Percentiles rank a stretch among this genome's conserved stretches.
These are phyloP conservation scores for Pterulicium gracile DNA, from an alignment of 1,284 basidiomycete species.

Conservation along the genomic window DNA sequence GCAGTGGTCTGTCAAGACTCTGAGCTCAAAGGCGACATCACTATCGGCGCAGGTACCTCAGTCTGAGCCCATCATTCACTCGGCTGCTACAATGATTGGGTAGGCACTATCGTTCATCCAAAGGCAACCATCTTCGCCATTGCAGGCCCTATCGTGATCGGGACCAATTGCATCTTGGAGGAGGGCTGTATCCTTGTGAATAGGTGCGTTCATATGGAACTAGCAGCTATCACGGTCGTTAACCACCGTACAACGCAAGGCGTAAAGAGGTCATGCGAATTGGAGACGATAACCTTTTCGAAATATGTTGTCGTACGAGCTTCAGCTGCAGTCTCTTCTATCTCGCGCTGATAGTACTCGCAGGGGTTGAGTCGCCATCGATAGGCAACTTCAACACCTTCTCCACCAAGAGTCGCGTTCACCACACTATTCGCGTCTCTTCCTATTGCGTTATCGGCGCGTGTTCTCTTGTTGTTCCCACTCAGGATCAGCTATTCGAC, in stretches of 20 bases:
- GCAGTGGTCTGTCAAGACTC: conserved; percentile 83
- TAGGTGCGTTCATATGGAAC: conserved; percentile 30
- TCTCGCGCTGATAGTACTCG: conserved; percentile 6
- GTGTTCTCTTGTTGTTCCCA: conserved; percentile 63
- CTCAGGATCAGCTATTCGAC: conserved; percentile 68
- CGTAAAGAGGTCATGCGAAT: conserved; percentile 81
- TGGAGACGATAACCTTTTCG: conserved; percentile 87
- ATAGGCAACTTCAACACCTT: conserved; percentile 83
- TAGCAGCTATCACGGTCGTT: conserved; percentile 1
- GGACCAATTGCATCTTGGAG: conserved; percentile 84
- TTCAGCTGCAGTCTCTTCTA: conserved; percentile 3
- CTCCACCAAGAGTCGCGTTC: conserved; percentile 68
- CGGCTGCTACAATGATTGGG: not conserved
- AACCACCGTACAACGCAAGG: conserved; percentile 23
- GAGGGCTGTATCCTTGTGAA: conserved; percentile 86
- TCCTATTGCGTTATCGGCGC: conserved; percentile 79
- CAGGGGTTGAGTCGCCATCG: conserved; percentile 76
- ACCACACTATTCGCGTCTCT: conserved; percentile 68
- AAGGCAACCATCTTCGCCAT: conserved; percentile 86
- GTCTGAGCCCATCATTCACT: not conserved
- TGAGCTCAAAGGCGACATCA: conserved; percentile 83
- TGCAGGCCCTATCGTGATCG: conserved; percentile 80
- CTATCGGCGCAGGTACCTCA: conserved; percentile 67
- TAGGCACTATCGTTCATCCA: conserved; percentile 86
- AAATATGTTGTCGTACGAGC: conserved; percentile 78